Percentiles rank a stretch among this genome's conserved stretches.
These are phyloP conservation scores for Leccinum pallidistipes DNA, from an alignment of 1,284 basidiomycete species.

Conservation along the genomic window DNA sequence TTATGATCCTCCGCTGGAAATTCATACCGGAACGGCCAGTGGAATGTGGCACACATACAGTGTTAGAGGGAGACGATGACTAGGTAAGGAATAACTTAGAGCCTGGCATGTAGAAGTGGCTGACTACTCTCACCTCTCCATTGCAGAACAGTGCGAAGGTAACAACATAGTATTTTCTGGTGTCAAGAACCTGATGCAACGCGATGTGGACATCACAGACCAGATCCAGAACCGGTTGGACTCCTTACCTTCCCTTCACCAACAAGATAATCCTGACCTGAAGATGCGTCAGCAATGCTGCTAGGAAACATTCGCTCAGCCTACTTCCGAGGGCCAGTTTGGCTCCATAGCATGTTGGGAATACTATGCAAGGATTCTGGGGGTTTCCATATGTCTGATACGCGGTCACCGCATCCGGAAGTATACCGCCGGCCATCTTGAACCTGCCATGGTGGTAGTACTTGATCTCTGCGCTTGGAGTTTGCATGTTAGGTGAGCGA, in stretches of 20 bases:
- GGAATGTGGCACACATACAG: constrained; percentile 34
- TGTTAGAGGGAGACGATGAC: constrained; percentile 66
- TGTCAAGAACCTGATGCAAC: constrained; percentile 43
- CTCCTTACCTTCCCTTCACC: constrained; percentile 45
- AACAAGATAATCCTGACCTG: constrained; percentile 51
- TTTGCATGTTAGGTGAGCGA: constrained; percentile 10
- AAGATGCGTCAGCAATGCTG: background rate
- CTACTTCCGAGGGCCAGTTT: constrained; percentile 33
- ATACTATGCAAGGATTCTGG: constrained; percentile 38
- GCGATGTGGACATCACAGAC: background rate
- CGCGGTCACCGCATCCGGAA: constrained; percentile 40
- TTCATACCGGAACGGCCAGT: background rate
- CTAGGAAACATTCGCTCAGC: constrained; percentile 5
- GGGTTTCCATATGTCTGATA: constrained; percentile 38
- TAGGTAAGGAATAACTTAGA: constrained; percentile 6
- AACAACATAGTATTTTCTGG: constrained; percentile 50
- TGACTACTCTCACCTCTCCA: constrained; percentile 44
- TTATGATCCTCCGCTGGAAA: background rate
- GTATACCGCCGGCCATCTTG: constrained; percentile 33
- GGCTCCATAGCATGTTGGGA: constrained; percentile 39
- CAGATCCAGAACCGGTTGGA: background rate
- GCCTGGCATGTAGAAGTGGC: background rate
- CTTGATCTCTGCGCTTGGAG: constrained; percentile 26
- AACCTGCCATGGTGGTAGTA: constrained; percentile 40
- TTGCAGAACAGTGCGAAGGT: constrained; percentile 58